phyloP scores from a whole-genome alignment of 208 protist genomes.

The Acanthamoeba royreba region DNA sequence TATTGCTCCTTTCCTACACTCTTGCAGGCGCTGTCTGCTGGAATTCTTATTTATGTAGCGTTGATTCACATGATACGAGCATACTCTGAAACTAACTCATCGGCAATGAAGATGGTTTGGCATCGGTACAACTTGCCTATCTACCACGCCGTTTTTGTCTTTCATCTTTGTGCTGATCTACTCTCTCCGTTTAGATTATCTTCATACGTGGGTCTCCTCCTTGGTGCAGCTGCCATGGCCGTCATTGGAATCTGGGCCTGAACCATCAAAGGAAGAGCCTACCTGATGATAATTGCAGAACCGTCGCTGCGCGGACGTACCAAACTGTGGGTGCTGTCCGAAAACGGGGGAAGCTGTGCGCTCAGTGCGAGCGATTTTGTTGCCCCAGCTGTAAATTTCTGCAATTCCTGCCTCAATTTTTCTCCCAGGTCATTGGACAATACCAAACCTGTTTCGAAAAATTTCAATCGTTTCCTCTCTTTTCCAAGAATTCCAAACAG shows the following conservation, averaged over 20 bases:
- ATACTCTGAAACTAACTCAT: neutral
- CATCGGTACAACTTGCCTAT: neutral
- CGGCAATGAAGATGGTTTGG: neutral
- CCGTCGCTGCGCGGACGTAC: too few species aligned
- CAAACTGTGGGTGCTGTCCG: too few species aligned
- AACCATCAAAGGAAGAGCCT: neutral
- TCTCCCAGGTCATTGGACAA: too few species aligned
- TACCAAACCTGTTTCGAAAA: too few species aligned
- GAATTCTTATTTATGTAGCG: neutral
- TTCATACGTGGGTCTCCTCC: neutral
- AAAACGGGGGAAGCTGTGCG: too few species aligned
- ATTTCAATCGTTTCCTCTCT: too few species aligned
- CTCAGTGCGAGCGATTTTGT: too few species aligned
- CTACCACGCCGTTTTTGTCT: neutral
- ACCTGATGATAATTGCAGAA: neutral
- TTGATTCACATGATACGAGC: neutral
- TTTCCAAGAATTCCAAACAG: too few species aligned
- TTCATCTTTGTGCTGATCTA: neutral
- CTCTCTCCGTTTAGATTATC: neutral
- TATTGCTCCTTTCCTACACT: too few species aligned
- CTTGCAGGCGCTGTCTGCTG: neutral
- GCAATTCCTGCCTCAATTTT: too few species aligned
- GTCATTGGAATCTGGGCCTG: conserved; percentile 29
- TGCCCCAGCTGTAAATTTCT: too few species aligned
- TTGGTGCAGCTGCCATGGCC: neutral